Evolutionary conservation across 2,329 filamentous ascomycete genomes (phyloP), one percentile per base, ranked within the genome.

Genomic region (Epichloe sp.): DNA sequence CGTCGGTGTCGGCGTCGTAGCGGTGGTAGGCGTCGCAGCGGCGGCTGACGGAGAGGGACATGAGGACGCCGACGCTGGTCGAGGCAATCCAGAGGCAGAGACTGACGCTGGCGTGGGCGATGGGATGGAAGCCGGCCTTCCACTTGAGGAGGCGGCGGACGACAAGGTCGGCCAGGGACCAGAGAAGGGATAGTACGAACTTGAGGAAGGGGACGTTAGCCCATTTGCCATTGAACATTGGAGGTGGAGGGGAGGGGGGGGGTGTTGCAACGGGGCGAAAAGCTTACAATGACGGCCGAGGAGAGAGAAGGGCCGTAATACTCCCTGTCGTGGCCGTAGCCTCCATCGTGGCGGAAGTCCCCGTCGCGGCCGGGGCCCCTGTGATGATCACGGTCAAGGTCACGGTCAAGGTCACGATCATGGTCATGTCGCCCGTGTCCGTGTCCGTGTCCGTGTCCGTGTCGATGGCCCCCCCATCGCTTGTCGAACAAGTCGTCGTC

Each of bases 1-100:
- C 2, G 23, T 17, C 46, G 8, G 26, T 1, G 19, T 19, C 19
- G 19, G 19, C 0, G 21, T 17, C 46, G 48, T n/a, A 14, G 35
- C 8, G 8, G 26, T 4, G 1, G 26, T 31, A 31, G 11, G 44
- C 12, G 49, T 54, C 14, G 49, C 52, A 45, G 14, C 42, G 46
- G 23, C 23, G 23, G 4, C 46, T 19, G 53, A 55, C 43, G 10
- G 58, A 52, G 17, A 58, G 52, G 21, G 53, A 49, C 44, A 63
- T 53, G 23, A 63, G 43, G 44, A 55, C 59, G 36, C 62, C 60
- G 2, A 63, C 52, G 12, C 62, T 31, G 38, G 59, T 44, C n/a
- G 62, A 59, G 21, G 59, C 52, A 6, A 74, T 55, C 65, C 68
- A 73, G 50, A 74, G 60, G 53, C 73, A 47, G 2, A 75, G 68